Conservation (phyloP, 2,329 filamentous ascomycete genomes). For the Fusarium subtropicale region DNA sequence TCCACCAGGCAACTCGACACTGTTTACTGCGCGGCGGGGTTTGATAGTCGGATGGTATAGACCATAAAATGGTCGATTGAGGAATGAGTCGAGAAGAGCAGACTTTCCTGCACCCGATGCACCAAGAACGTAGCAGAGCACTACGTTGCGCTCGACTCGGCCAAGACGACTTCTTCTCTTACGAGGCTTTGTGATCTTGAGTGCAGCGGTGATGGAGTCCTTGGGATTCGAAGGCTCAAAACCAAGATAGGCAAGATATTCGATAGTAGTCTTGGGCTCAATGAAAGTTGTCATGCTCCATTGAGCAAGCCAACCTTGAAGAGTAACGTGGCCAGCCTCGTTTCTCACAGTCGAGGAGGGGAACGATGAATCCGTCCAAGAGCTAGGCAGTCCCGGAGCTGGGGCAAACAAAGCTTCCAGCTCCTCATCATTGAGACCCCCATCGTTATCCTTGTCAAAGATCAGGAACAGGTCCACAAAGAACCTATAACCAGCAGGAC, state of each 20-base stretch:
- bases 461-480: conserved; percentile 96
- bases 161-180: conserved; percentile 86
- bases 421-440: conserved; percentile 88
- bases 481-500: conserved; percentile 93
- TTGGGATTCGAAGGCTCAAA: conserved; percentile 86
- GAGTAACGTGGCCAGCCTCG: conserved; percentile 92
- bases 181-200: conserved; percentile 92
- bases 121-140: conserved; percentile 92
- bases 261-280: conserved; percentile 92
- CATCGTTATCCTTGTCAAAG: conserved; percentile 98
- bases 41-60: conserved; percentile 96
- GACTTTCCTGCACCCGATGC: conserved; percentile 91
- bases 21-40: conserved; percentile 92
- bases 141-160: conserved; percentile 91
- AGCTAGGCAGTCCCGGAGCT: conserved; percentile 86
- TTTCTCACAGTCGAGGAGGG: conserved; percentile 95
- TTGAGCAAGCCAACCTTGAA: conserved; percentile 97
- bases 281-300: conserved; percentile 99
- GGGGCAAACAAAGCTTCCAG: conserved; percentile 89
- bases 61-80: conserved; percentile 85
- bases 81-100: conserved; percentile 87
- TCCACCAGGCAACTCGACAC: conserved; percentile 92
- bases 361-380: conserved; percentile 90
- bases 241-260: conserved; percentile 95
- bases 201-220: conserved; percentile 80